These are phyloP conservation scores for Metschnikowia anglica DNA, from an alignment of 805 yeast genomes.

Conservation along the genomic window DNA sequence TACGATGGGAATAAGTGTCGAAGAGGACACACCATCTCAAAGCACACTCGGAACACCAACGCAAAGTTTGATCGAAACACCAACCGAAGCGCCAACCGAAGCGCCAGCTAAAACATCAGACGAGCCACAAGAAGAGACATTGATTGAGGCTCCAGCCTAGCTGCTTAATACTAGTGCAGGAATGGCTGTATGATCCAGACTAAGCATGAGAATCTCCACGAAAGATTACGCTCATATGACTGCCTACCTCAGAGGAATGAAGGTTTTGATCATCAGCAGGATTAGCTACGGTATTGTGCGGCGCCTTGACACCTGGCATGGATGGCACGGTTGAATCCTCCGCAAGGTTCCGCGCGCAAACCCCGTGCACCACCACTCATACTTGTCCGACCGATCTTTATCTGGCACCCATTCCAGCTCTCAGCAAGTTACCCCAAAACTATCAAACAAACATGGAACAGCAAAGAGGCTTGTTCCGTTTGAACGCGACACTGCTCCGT, in stretches of 20 bases:
- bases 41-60: constrained; percentile 5
- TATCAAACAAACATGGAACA: constrained; percentile 34
- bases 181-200: too few relatives aligned
- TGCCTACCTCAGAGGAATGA: neutral
- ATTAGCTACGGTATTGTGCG: too few relatives aligned
- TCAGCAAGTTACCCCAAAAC: neutral
- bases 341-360: too few relatives aligned
- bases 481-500: constrained; percentile 51
- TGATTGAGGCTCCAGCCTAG: too few relatives aligned
- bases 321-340: too few relatives aligned
- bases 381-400: too few relatives aligned
- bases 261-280: neutral
- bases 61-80: constrained; percentile 1
- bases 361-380: constrained; percentile 4
- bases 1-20: neutral
- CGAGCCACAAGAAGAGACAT: neutral
- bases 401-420: neutral
- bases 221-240: too few relatives aligned
- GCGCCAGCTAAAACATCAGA: neutral
- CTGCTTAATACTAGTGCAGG: too few relatives aligned
- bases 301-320: too few relatives aligned
- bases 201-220: too few relatives aligned
- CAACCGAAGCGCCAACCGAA: neutral
- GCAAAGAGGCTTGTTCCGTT: constrained; percentile 58
- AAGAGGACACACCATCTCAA: neutral